Percentiles rank a stretch among this genome's conserved stretches.
Evolutionary conservation across 1,139 yeast species (phyloP).

Genomic region (Yamadazyma taylorii): DNA sequence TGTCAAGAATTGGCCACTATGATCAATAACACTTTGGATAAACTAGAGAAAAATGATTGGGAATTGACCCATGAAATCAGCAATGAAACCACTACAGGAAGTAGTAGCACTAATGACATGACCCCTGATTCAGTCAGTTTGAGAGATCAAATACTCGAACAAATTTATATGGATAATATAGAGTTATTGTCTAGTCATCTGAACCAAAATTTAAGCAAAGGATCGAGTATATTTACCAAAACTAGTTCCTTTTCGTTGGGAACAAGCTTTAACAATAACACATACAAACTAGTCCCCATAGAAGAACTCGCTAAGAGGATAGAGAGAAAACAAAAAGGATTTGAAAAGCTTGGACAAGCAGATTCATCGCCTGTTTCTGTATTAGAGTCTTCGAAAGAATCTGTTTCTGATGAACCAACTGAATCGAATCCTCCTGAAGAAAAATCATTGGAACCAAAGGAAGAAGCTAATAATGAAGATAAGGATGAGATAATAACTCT

Average conservation of each 20-base stretch:
- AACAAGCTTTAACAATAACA: slow-evolving; percentile 8
- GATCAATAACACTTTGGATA: slow-evolving; percentile 39
- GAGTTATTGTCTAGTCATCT: slow-evolving; percentile 5
- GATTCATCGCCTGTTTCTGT: not conserved
- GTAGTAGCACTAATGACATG: not conserved
- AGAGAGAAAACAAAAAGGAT: slow-evolving; percentile 3
- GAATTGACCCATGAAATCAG: slow-evolving; percentile 26
- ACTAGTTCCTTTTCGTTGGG: slow-evolving; percentile 5
- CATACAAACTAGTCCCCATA: not conserved
- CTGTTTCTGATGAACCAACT: too few relatives aligned
- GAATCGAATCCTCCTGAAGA: too few relatives aligned
- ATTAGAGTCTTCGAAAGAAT: not conserved
- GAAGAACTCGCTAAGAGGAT: slow-evolving; percentile 6
- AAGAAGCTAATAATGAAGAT: too few relatives aligned
- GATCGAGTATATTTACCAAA: slow-evolving; percentile 5
- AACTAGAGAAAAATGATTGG: slow-evolving; percentile 32
- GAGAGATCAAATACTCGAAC: slow-evolving; percentile 18
- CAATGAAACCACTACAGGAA: not conserved
- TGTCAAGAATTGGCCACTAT: slow-evolving; percentile 59
- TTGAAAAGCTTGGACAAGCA: slow-evolving; percentile 4
- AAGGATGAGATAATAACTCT: slow-evolving; percentile 60
- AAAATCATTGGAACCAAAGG: too few relatives aligned
- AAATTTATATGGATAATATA: slow-evolving; percentile 16
- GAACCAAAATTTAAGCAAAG: not conserved
- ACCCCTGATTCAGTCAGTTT: slow-evolving; percentile 4